Percentiles rank a stretch among this genome's conserved stretches.
phyloP scores from a whole-genome alignment of 139 green algal genomes.

The Coelastrella sp. region DNA sequence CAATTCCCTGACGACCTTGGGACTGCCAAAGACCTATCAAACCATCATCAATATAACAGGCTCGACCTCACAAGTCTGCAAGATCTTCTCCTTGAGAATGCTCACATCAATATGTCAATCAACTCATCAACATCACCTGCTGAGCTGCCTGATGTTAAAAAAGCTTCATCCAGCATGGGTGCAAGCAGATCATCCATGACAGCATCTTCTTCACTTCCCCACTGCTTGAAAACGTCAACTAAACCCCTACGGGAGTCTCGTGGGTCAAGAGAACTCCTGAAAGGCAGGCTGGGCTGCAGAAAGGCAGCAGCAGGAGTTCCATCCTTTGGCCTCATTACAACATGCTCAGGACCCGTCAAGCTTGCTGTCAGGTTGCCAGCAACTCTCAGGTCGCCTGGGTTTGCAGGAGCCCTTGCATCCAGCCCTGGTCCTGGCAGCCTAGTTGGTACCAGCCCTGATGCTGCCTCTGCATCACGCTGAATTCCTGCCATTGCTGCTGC shows the following conservation, averaged over 20 bases:
- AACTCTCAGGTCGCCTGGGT: not conserved
- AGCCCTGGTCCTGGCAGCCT: no score
- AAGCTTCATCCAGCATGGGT: not conserved
- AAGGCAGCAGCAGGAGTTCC: not conserved
- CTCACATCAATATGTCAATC: not conserved
- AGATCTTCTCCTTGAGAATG: no score
- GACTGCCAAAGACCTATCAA: no score
- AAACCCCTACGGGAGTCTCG: not conserved
- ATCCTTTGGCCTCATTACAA: not conserved
- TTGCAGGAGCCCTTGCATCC: not conserved
- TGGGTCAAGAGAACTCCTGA: not conserved
- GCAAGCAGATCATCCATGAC: not conserved
- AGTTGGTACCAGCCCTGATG: no score
- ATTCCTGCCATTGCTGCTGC: no score
- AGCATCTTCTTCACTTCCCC: not conserved
- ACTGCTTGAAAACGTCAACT: not conserved
- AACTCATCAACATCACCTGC: not conserved
- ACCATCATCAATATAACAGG: no score
- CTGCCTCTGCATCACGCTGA: no score
- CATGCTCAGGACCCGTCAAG: not conserved
- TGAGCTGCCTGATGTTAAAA: not conserved
- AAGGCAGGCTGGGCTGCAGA: no score
- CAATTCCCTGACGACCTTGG: no score
- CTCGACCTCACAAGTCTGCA: no score
- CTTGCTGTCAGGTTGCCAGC: not conserved